phyloP scores from a whole-genome alignment of 257 asterid genomes.

The Capsicum rhomboideum region DNA sequence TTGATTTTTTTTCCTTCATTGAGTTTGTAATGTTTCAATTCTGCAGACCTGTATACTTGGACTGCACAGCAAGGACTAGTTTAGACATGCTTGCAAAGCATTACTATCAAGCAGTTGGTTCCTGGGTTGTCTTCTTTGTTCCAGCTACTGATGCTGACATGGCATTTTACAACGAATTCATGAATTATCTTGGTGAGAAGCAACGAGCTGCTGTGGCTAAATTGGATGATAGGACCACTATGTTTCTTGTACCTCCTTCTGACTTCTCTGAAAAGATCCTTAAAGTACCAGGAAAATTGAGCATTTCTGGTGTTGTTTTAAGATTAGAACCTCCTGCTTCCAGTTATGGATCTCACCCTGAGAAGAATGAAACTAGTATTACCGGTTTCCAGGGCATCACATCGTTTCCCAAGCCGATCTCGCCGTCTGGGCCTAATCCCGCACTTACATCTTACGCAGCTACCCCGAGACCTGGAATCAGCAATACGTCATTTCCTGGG shows the following conservation, averaged over 20 bases:
- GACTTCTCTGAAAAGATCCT: constrained; percentile 84
- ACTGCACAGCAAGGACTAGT: constrained; percentile 94
- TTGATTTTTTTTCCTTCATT: background rate
- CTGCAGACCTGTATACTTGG: constrained; percentile 73
- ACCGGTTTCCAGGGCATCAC: constrained; percentile 28
- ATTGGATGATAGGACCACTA: constrained; percentile 67
- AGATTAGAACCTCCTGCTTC: constrained; percentile 54
- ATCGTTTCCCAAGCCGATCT: constrained; percentile 28
- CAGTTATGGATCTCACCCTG: constrained; percentile 34
- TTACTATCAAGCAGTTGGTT: constrained; percentile 75
- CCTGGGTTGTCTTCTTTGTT: constrained; percentile 84
- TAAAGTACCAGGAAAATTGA: constrained; percentile 79
- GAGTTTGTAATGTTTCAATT: constrained; percentile 1
- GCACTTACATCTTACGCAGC: constrained; percentile 22
- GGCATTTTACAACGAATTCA: constrained; percentile 75
- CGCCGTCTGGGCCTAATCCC: constrained; percentile 49
- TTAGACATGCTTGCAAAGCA: constrained; percentile 90
- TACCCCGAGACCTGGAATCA: constrained; percentile 20
- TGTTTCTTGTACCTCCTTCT: constrained; percentile 95
- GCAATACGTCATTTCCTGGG: constrained; percentile 10
- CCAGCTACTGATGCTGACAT: constrained; percentile 87
- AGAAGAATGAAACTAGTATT: constrained; percentile 24
- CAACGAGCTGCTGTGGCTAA: constrained; percentile 91
- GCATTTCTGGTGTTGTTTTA: constrained; percentile 83
- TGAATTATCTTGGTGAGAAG: constrained; percentile 78